A percentile compares a stretch with the other conserved stretches of the same genome.
Conservation (phyloP, 192 early-diverging fungal genomes). For the Podila clonocystis region DNA sequence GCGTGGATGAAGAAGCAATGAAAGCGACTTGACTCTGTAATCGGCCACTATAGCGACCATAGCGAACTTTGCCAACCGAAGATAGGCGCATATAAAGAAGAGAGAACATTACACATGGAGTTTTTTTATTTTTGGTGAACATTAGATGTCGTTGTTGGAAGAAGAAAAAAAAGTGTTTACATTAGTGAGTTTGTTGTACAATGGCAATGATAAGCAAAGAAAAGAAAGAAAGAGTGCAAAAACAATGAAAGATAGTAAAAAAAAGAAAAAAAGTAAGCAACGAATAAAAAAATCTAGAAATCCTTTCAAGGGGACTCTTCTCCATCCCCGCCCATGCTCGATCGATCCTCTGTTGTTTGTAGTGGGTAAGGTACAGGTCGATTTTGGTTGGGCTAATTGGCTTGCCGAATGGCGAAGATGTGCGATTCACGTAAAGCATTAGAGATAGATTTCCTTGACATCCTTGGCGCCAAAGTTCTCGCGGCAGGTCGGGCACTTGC, state of each 20-base stretch:
- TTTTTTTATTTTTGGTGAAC: slow-evolving; percentile 8
- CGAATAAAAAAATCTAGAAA: slow-evolving; percentile 2
- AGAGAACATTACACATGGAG: neutral
- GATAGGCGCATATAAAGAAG: neutral
- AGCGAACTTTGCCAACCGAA: too few species aligned
- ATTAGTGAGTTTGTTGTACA: slow-evolving; percentile 9
- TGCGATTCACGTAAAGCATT: slow-evolving; percentile 10
- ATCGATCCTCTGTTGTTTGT: too few species aligned
- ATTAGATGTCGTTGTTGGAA: slow-evolving; percentile 5
- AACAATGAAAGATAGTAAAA: neutral
- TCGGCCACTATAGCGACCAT: too few species aligned
- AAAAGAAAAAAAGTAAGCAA: slow-evolving; percentile 8
- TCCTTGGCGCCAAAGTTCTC: slow-evolving; percentile 85
- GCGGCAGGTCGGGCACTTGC: slow-evolving; percentile 92
- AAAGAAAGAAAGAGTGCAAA: neutral
- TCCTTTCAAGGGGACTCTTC: neutral
- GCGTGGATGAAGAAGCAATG: too few species aligned
- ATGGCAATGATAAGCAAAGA: neutral
- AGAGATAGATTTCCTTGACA: slow-evolving; percentile 84
- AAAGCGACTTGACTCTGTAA: too few species aligned
- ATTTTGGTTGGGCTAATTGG: too few species aligned
- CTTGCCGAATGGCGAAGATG: too few species aligned
- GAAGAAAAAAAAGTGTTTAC: neutral
- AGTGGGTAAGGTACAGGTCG: too few species aligned
- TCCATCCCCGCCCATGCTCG: too few species aligned